phyloP scores from a whole-genome alignment of 257 asterid genomes.

The Agastache rugosa region DNA sequence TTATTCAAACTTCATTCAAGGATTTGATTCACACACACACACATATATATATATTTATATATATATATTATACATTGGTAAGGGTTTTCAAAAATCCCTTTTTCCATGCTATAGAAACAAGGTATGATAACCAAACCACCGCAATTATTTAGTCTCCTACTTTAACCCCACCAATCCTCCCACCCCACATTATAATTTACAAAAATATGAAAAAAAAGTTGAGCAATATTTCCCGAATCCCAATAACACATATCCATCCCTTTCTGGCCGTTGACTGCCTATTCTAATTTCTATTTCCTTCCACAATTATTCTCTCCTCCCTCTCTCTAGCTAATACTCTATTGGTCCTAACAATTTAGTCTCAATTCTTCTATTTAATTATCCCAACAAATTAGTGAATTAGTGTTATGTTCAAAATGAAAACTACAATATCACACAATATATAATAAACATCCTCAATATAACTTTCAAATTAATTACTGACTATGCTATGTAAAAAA shows the following conservation, averaged over 20 bases:
- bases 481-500: no score
- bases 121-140: conserved; percentile 50
- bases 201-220: conserved; percentile 30
- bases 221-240: conserved; percentile 51
- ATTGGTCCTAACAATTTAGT: no score
- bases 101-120: conserved; percentile 49
- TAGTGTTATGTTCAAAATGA: no score
- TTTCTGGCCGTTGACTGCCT: conserved; percentile 64
- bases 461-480: no score
- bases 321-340: conserved; percentile 18
- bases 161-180: conserved; percentile 37
- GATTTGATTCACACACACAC: background rate
- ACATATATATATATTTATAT: no score
- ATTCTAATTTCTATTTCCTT: conserved; percentile 32
- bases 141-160: conserved; percentile 78
- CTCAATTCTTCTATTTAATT: no score
- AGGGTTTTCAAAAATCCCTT: conserved; percentile 33
- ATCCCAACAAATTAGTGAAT: no score
- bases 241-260: conserved; percentile 47
- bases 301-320: conserved; percentile 41
- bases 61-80: no score
- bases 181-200: background rate
- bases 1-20: background rate
- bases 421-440: no score
- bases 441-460: no score